Percentiles rank a stretch among this genome's conserved stretches.
These are phyloP conservation scores for Polygonum aviculare DNA, from an alignment of 148 eudicot species.

Conservation along the genomic window DNA sequence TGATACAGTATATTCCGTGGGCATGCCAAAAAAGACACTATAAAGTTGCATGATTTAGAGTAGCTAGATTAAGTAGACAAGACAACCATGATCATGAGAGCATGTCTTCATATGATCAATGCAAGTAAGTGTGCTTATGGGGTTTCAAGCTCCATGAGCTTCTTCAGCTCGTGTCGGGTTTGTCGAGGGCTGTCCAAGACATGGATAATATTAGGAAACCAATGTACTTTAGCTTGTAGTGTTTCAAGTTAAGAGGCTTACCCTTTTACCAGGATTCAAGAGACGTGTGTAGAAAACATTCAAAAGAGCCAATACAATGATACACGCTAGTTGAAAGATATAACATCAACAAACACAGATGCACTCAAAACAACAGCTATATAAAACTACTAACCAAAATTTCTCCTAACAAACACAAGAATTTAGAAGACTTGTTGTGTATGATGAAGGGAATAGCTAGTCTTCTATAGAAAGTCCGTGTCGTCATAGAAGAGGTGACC, in stretches of 20 bases:
- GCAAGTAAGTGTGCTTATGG: background rate
- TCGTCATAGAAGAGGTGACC: background rate
- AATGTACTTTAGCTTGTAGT: too few species aligned
- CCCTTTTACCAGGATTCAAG: too few species aligned
- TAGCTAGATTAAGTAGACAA: background rate
- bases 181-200: slow-evolving; percentile 41
- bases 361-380: background rate
- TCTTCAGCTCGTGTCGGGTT: slow-evolving; percentile 44
- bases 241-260: too few species aligned
- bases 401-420: background rate
- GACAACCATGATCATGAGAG: slow-evolving; percentile 8
- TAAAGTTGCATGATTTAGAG: background rate
- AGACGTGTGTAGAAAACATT: too few species aligned
- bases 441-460: background rate
- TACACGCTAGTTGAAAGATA: background rate
- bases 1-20: background rate
- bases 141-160: slow-evolving; percentile 1
- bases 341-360: background rate
- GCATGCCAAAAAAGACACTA: background rate
- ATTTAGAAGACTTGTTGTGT: background rate
- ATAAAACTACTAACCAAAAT: background rate
- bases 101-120: slow-evolving; percentile 4
- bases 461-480: background rate
- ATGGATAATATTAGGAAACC: background rate
- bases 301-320: background rate